These are phyloP conservation scores for Rhamnella rubrinervis DNA, from an alignment of 331 rosid species.

Conservation along the genomic window DNA sequence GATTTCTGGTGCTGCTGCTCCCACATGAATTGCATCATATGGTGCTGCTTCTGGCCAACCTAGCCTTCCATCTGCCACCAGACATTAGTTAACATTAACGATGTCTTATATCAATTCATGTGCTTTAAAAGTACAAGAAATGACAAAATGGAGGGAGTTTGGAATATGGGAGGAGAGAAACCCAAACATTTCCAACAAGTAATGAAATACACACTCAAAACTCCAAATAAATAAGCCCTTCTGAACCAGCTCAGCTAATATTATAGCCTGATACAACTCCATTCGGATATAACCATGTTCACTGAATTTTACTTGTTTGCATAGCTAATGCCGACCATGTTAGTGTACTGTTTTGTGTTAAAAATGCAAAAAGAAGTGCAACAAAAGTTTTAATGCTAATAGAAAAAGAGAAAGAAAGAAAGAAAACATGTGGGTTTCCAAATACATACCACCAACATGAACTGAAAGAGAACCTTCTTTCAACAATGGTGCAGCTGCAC, in stretches of 20 bases:
- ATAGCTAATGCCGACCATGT: no score
- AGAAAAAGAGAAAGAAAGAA: background rate
- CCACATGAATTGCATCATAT: constrained; percentile 93
- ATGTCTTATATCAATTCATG: background rate
- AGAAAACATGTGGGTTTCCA: background rate
- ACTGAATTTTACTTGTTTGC: no score
- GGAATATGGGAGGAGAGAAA: background rate
- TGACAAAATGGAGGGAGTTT: no score
- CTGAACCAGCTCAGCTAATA: no score
- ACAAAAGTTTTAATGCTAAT: background rate
- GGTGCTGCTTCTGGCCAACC: constrained; percentile 92
- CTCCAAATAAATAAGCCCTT: no score
- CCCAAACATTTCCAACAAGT: background rate
- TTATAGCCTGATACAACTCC: no score
- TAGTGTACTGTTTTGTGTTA: no score
- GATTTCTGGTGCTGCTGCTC: constrained; percentile 91
- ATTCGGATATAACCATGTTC: no score
- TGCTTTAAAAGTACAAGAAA: background rate
- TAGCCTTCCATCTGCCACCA: constrained; percentile 73
- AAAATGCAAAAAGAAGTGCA: background rate
- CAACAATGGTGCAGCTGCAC: constrained; percentile 70
- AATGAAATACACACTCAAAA: no score
- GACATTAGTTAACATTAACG: background rate
- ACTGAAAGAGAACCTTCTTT: constrained; percentile 83
- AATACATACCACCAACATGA: constrained; percentile 69